phyloP scores from a whole-genome alignment of 306 rosid genomes.

The Echinosophora koreensis region DNA sequence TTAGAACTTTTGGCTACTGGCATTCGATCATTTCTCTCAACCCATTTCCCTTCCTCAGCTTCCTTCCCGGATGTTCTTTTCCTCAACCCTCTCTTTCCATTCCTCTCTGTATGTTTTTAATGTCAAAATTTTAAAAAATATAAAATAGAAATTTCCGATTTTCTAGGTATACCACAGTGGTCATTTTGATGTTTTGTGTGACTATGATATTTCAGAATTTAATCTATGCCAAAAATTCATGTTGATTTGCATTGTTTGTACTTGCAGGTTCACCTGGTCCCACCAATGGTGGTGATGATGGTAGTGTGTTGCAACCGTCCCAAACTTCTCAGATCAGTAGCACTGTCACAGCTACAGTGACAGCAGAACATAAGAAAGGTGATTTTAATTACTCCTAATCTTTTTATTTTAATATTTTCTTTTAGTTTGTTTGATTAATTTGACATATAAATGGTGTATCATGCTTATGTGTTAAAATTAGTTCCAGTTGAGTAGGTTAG shows the following conservation, averaged over 20 bases:
- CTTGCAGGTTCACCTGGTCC: conserved; percentile 49
- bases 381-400: conserved; percentile 17
- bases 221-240: conserved; percentile 10
- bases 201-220: neutral
- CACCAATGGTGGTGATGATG: conserved; percentile 29
- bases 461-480: neutral
- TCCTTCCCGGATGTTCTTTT: too few relatives aligned
- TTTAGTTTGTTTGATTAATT: conserved; percentile 8
- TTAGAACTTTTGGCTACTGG: neutral
- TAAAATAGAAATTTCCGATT: too few relatives aligned
- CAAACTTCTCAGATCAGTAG: conserved; percentile 45
- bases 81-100: too few relatives aligned
- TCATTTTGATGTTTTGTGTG: too few relatives aligned
- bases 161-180: too few relatives aligned
- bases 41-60: neutral
- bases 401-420: neutral
- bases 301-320: conserved; percentile 39
- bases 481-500: neutral
- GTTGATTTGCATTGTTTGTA: conserved; percentile 27
- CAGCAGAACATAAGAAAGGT: conserved; percentile 47
- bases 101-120: too few relatives aligned
- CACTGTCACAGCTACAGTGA: conserved; percentile 17
- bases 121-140: too few relatives aligned
- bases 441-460: conserved; percentile 26
- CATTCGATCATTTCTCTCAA: too few relatives aligned